Evolutionary conservation across 352 stramenopile species (phyloP).

Genomic region (Globisporangium okanoganense): DNA sequence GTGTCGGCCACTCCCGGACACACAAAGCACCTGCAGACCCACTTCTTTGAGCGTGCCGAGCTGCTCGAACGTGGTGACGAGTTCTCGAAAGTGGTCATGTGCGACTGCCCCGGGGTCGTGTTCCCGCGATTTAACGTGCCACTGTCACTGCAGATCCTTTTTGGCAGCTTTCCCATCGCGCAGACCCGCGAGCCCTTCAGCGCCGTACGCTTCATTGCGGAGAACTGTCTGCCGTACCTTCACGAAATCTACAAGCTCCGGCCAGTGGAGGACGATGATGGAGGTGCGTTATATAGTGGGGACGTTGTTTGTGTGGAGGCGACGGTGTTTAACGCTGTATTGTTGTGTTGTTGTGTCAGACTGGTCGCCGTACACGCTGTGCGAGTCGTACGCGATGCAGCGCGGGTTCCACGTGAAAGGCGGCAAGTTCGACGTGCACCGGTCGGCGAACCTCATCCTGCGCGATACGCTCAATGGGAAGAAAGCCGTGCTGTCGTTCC

Average conservation of each 20-base stretch:
- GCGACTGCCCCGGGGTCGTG: conserved; percentile 77
- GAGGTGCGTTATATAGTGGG: conserved; percentile 15
- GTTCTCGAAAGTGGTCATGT: conserved; percentile 58
- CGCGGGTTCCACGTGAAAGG: conserved; percentile 72
- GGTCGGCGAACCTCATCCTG: conserved; percentile 65
- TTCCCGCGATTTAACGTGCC: conserved; percentile 75
- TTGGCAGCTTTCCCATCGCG: conserved; percentile 80
- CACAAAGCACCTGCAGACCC: conserved; percentile 82
- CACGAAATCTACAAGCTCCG: conserved; percentile 81
- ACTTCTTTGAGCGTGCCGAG: conserved; percentile 62
- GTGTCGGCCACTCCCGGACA: conserved; percentile 74
- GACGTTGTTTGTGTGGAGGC: neutral
- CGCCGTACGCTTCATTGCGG: conserved; percentile 78
- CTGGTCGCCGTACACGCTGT: conserved; percentile 76
- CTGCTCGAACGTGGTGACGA: conserved; percentile 35
- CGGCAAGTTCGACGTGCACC: conserved; percentile 72
- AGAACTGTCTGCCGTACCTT: conserved; percentile 71
- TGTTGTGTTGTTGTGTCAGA: conserved; percentile 19
- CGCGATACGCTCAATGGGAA: conserved; percentile 78
- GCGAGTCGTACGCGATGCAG: conserved; percentile 69
- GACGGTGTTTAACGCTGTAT: neutral
- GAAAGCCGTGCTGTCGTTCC: conserved; percentile 80
- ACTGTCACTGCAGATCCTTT: conserved; percentile 68
- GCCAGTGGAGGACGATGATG: conserved; percentile 65
- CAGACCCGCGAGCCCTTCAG: conserved; percentile 86